A percentile compares a stretch with the other conserved stretches of the same genome.
Evolutionary conservation across 2,329 filamentous ascomycete genomes (phyloP).

Genomic region (Talaromyces sp.): DNA sequence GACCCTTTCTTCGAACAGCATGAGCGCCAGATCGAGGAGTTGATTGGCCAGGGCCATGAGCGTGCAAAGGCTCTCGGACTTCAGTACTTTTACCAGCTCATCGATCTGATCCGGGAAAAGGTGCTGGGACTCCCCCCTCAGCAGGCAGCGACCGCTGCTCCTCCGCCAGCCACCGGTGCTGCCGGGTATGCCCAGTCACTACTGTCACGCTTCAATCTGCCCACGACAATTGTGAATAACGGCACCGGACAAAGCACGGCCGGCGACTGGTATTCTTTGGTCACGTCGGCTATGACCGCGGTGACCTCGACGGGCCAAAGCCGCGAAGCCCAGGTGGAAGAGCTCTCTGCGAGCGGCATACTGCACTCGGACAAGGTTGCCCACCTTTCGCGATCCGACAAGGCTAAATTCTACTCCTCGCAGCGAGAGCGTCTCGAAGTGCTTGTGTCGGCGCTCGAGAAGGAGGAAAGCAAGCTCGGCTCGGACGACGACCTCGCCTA

Average conservation of each 20-base stretch:
- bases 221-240: slow-evolving; percentile 53
- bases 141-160: slow-evolving; percentile 43
- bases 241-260: slow-evolving; percentile 32
- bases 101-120: slow-evolving; percentile 68
- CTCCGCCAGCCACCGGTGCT: slow-evolving; percentile 26
- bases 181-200: slow-evolving; percentile 69
- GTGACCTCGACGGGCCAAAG: slow-evolving; percentile 43
- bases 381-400: slow-evolving; percentile 56
- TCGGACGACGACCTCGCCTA: slow-evolving; percentile 35
- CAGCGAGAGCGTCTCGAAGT: slow-evolving; percentile 73
- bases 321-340: slow-evolving; percentile 38
- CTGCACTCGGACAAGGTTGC: slow-evolving; percentile 67
- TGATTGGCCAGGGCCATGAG: slow-evolving; percentile 78
- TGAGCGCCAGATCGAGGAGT: slow-evolving; percentile 81
- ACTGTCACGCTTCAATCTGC: slow-evolving; percentile 80
- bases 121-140: slow-evolving; percentile 70
- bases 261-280: slow-evolving; percentile 68
- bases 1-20: slow-evolving; percentile 85
- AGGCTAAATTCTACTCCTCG: slow-evolving; percentile 67
- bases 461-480: slow-evolving; percentile 62
- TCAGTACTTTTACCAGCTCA: slow-evolving; percentile 64
- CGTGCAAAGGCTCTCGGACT: slow-evolving; percentile 71
- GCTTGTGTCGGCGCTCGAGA: slow-evolving; percentile 71
- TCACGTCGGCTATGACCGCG: slow-evolving; percentile 67
- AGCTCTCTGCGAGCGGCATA: slow-evolving; percentile 53